phyloP scores from a whole-genome alignment of 1,284 basidiomycete species.

The Malassezia sympodialis region DNA sequence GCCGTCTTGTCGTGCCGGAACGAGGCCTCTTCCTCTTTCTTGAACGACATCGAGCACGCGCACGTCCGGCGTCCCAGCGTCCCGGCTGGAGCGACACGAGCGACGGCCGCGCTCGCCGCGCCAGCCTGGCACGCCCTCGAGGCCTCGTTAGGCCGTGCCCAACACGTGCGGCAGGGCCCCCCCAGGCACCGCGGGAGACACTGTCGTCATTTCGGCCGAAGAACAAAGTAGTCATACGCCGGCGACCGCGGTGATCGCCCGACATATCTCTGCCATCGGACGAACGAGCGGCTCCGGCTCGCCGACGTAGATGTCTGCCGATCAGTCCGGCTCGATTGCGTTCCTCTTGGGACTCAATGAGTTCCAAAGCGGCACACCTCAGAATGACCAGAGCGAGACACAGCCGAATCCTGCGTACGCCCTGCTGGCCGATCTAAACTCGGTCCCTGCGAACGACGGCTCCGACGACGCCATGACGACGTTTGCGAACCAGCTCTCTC shows the following conservation, averaged over 20 bases:
- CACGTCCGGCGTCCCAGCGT: constrained; percentile 14
- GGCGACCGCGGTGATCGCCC: not conserved
- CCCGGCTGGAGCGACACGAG: constrained; percentile 10
- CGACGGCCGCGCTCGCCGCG: constrained; percentile 1
- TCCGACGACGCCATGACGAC: constrained; percentile 18
- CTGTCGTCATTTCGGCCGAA: not conserved
- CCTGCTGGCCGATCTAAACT: not conserved
- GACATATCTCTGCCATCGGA: not conserved
- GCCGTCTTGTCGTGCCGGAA: constrained; percentile 48
- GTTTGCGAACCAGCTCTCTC: constrained; percentile 44
- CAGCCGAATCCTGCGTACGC: not conserved
- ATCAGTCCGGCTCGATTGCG: constrained; percentile 33
- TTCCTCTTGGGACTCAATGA: constrained; percentile 41
- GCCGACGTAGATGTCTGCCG: constrained; percentile 7
- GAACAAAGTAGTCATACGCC: not conserved
- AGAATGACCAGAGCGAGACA: not conserved
- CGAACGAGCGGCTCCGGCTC: not conserved
- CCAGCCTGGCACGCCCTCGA: not conserved
- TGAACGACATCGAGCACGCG: constrained; percentile 39
- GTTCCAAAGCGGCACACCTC: constrained; percentile 18
- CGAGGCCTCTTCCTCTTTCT: constrained; percentile 44
- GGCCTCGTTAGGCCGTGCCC: not conserved
- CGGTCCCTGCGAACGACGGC: not conserved
- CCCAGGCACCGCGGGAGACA: not conserved
- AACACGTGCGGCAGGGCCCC: not conserved